These are phyloP conservation scores for Colletotrichum karsti DNA, from an alignment of 2,329 filamentous ascomycete genomes.

Conservation along the genomic window DNA sequence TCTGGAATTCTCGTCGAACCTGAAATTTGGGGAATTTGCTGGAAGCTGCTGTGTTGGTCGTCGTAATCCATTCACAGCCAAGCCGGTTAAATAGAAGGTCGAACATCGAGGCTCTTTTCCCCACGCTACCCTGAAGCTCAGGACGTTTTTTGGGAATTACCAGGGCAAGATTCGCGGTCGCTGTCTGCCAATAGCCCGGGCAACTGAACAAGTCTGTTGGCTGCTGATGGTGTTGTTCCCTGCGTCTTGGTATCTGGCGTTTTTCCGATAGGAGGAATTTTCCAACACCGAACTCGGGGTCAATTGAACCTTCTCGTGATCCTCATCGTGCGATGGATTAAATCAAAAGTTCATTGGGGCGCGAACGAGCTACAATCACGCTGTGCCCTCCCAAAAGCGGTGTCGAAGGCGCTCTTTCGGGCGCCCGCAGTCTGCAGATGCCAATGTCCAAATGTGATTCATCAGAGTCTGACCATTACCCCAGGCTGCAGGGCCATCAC, in stretches of 20 bases:
- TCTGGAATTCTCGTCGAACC: too few relatives aligned
- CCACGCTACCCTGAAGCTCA: too few relatives aligned
- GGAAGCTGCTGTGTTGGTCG: not conserved
- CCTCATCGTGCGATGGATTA: not conserved
- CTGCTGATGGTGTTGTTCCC: not conserved
- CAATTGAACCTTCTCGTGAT: not conserved
- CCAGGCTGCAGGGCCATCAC: not conserved
- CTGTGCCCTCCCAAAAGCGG: not conserved
- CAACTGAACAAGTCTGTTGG: not conserved
- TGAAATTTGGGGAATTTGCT: too few relatives aligned
- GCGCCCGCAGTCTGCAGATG: not conserved
- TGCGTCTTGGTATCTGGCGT: slow-evolving; percentile 4
- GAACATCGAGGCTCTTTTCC: not conserved
- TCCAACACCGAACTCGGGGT: not conserved
- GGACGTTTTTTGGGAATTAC: not conserved
- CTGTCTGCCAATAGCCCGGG: not conserved
- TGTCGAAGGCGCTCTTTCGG: not conserved
- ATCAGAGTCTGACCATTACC: not conserved
- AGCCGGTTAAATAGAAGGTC: not conserved
- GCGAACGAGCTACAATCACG: not conserved
- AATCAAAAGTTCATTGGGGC: not conserved
- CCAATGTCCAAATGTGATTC: not conserved
- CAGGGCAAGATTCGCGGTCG: not conserved
- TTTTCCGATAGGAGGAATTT: slow-evolving; percentile 13
- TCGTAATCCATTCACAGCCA: not conserved